Evolutionary conservation across 139 green algal species (phyloP).

Genomic region (Ettlia oleoabundans): DNA sequence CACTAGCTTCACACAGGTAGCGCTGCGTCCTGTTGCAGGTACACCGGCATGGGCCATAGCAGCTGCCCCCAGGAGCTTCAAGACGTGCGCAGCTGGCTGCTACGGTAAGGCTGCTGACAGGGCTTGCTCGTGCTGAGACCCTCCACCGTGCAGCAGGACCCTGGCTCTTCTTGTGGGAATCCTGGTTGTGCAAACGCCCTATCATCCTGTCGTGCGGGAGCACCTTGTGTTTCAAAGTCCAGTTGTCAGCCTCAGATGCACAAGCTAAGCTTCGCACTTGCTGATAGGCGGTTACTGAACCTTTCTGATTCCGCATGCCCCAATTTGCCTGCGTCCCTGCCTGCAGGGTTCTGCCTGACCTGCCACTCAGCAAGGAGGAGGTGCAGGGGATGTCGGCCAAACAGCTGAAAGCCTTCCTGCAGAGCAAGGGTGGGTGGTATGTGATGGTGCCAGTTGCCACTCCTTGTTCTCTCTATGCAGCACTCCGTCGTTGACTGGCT

Average conservation of each 20-base stretch:
- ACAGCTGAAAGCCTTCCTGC: conserved; percentile 35
- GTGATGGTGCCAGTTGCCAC: too few relatives aligned
- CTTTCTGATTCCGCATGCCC: too few relatives aligned
- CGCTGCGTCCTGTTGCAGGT: conserved; percentile 9
- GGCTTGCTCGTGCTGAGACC: too few relatives aligned
- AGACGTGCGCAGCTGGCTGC: conserved; percentile 45
- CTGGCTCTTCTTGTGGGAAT: too few relatives aligned
- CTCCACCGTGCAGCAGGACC: background rate
- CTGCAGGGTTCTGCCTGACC: conserved; percentile 23
- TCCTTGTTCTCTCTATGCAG: too few relatives aligned
- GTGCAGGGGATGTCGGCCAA: conserved; percentile 21
- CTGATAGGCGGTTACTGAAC: too few relatives aligned
- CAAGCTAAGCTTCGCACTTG: too few relatives aligned
- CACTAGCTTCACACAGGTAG: background rate
- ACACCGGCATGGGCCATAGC: conserved; percentile 51
- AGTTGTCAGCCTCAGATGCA: too few relatives aligned
- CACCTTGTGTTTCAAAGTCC: too few relatives aligned
- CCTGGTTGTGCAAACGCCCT: too few relatives aligned
- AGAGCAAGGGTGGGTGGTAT: background rate
- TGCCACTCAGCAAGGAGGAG: conserved; percentile 1
- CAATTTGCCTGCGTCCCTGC: background rate
- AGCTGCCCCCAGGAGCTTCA: conserved; percentile 45
- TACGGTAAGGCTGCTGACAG: background rate
- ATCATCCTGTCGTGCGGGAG: too few relatives aligned
- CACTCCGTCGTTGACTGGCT: too few relatives aligned